Conservation (phyloP, 2,329 filamentous ascomycete genomes). For the Phaeosphaeria sp. region DNA sequence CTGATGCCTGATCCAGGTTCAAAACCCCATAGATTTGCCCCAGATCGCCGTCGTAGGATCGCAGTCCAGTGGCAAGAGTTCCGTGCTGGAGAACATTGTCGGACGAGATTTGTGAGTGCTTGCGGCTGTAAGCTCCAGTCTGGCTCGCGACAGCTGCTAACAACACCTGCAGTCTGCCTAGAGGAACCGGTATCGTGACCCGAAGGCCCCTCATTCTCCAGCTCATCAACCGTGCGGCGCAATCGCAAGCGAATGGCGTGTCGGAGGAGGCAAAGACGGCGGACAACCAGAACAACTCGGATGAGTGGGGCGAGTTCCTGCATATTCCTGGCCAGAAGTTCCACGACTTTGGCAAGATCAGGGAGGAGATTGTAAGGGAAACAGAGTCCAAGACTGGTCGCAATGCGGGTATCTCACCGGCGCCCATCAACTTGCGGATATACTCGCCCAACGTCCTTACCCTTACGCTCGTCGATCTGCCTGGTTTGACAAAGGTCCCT, state of each 20-base stretch:
- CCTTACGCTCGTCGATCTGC: conserved; percentile 93
- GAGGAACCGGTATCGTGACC: conserved; percentile 97
- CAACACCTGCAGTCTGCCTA: conserved; percentile 72
- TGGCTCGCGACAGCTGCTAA: conserved; percentile 29
- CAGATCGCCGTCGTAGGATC: conserved; percentile 98
- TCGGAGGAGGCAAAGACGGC: conserved; percentile 67
- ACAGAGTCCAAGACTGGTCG: conserved; percentile 95
- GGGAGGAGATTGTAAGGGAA: conserved; percentile 95
- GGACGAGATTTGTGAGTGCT: conserved; percentile 91
- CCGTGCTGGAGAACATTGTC: conserved; percentile 97
- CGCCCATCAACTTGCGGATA: conserved; percentile 96
- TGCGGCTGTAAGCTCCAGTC: neutral
- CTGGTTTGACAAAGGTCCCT: conserved; percentile 94
- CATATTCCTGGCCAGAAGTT: conserved; percentile 98
- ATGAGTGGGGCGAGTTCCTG: conserved; percentile 99
- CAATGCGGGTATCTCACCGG: conserved; percentile 95
- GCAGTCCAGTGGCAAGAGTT: conserved; percentile 99
- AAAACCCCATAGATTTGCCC: conserved; percentile 98
- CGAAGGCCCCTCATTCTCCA: conserved; percentile 94
- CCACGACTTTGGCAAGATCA: conserved; percentile 96
- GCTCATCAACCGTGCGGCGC: conserved; percentile 83
- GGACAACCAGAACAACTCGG: conserved; percentile 87
- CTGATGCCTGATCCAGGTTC: conserved; percentile 66
- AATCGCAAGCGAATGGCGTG: conserved; percentile 71
- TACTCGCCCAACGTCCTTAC: conserved; percentile 99